Evolutionary conservation across 1,139 yeast genomes (phyloP).

Genomic region (Blastobotrys arbuscula): DNA sequence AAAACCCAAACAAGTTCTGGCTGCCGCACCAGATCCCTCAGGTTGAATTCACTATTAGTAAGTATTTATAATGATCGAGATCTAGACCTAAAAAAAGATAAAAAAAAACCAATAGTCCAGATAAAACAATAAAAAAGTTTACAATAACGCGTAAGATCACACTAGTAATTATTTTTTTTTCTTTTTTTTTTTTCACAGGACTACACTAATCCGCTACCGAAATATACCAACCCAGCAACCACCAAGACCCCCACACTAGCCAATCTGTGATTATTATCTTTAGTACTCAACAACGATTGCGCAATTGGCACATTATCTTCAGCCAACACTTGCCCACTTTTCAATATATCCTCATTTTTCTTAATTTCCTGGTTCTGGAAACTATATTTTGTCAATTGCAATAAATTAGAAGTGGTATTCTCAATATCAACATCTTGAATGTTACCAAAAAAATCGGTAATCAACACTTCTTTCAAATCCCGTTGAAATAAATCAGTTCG

Average conservation of each 20-base stretch:
- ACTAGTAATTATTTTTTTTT: too few relatives aligned
- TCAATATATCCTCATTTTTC: background rate
- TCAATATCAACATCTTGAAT: constrained; percentile 79
- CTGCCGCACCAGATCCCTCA: too few relatives aligned
- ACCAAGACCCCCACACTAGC: constrained; percentile 5
- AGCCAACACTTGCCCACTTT: background rate
- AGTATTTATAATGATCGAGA: too few relatives aligned
- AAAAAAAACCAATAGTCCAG: too few relatives aligned
- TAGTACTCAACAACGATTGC: background rate
- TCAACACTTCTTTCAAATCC: constrained; percentile 60
- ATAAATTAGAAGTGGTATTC: constrained; percentile 30
- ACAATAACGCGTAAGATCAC: too few relatives aligned
- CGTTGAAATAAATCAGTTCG: constrained; percentile 72
- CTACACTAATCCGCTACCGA: constrained; percentile 8
- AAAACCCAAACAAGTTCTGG: too few relatives aligned
- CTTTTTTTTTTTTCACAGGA: too few relatives aligned
- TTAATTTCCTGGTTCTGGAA: background rate
- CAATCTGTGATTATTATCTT: background rate
- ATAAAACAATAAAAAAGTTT: too few relatives aligned
- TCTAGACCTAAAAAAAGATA: too few relatives aligned
- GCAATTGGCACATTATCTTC: background rate
- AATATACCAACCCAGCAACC: constrained; percentile 1
- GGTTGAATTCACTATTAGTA: too few relatives aligned
- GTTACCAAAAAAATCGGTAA: constrained; percentile 94
- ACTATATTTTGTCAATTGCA: constrained; percentile 16